phyloP scores from a whole-genome alignment of 768 basidiomycete species.

The Daedaleopsis nitida region DNA sequence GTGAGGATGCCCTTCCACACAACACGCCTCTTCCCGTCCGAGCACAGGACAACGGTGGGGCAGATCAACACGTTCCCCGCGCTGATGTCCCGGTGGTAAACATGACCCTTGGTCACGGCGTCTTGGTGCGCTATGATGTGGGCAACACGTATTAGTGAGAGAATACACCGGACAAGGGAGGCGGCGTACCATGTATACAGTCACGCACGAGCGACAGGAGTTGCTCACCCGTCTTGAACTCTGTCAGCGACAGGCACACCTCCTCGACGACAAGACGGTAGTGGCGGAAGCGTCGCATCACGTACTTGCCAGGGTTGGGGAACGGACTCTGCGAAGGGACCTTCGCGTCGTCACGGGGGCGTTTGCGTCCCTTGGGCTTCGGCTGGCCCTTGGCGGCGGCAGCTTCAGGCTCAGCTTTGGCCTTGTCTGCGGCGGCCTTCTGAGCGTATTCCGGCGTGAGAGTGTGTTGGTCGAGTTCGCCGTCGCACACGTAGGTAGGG shows the following conservation, averaged over 20 bases:
- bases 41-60: background rate
- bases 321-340: background rate
- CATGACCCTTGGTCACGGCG: background rate
- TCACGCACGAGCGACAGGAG: conserved; percentile 3
- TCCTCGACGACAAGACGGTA: conserved; percentile 14
- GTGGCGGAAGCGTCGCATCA: background rate
- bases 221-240: conserved; percentile 3
- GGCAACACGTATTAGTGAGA: too few species aligned
- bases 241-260: conserved; percentile 3
- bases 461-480: background rate
- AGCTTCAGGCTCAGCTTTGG: background rate
- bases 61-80: conserved; percentile 2
- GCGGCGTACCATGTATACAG: background rate
- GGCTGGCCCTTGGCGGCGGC: background rate
- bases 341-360: background rate
- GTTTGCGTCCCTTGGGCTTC: background rate
- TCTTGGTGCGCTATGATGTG: background rate
- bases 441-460: background rate
- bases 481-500: conserved; percentile 4
- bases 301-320: background rate
- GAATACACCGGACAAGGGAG: background rate
- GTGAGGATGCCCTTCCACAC: background rate
- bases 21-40: background rate
- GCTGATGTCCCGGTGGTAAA: conserved; percentile 4
- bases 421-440: background rate